A percentile compares a stretch with the other conserved stretches of the same genome.
Conservation (phyloP, 2,329 filamentous ascomycete species). For the Phoma herbarum region DNA sequence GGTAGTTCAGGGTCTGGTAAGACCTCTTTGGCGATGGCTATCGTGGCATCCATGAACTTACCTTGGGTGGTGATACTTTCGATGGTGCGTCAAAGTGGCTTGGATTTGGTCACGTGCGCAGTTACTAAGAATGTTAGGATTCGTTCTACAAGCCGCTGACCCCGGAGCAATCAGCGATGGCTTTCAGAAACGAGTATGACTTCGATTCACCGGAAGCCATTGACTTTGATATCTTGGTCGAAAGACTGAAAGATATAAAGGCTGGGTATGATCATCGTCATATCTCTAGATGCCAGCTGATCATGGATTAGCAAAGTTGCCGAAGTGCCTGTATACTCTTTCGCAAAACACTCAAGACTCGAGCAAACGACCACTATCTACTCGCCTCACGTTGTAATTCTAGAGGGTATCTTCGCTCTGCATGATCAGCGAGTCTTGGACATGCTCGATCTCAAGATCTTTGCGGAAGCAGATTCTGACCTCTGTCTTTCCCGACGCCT, state of each 20-base stretch:
- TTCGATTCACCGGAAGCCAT: slow-evolving; percentile 95
- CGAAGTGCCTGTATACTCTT: slow-evolving; percentile 95
- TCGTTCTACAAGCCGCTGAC: slow-evolving; percentile 95
- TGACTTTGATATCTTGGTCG: slow-evolving; percentile 88
- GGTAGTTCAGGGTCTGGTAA: slow-evolving; percentile 96
- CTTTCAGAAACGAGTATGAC: slow-evolving; percentile 92
- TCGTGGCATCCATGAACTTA: slow-evolving; percentile 86
- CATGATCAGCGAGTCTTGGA: slow-evolving; percentile 87
- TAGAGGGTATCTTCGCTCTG: slow-evolving; percentile 95
- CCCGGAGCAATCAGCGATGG: slow-evolving; percentile 77
- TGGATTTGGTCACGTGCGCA: slow-evolving; percentile 36
- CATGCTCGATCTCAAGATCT: slow-evolving; percentile 93
- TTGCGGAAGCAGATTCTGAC: slow-evolving; percentile 95
- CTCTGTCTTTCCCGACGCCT: slow-evolving; percentile 78
- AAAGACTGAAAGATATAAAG: slow-evolving; percentile 84
- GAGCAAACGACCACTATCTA: slow-evolving; percentile 87
- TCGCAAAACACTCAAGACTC: slow-evolving; percentile 85
- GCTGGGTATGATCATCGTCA: slow-evolving; percentile 70
- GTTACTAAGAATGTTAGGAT: slow-evolving; percentile 66
- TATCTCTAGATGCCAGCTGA: slow-evolving; percentile 24
- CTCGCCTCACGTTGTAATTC: slow-evolving; percentile 91
- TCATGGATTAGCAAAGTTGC: slow-evolving; percentile 72
- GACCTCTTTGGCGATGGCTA: slow-evolving; percentile 90
- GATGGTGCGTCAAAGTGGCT: slow-evolving; percentile 69
- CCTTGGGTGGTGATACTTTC: slow-evolving; percentile 98